Percentiles rank a stretch among this genome's conserved stretches.
These are phyloP conservation scores for Saccharomycopsis fermentans DNA, from an alignment of 805 yeast genomes.

Conservation along the genomic window DNA sequence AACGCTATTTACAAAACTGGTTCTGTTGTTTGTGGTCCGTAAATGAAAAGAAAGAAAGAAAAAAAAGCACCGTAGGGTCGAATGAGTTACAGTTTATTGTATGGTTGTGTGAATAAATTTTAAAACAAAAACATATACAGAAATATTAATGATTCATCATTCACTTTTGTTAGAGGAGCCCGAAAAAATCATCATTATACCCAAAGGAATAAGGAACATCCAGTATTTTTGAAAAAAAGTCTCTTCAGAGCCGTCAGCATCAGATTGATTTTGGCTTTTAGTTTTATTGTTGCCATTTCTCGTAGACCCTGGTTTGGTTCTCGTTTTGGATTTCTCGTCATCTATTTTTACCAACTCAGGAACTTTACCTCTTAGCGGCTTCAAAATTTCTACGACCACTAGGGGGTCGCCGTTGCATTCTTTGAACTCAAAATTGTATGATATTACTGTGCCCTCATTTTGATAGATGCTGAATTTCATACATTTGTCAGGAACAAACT, in stretches of 20 bases:
- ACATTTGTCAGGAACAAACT: background rate
- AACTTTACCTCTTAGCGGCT: background rate
- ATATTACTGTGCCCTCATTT: background rate
- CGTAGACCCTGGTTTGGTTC: background rate
- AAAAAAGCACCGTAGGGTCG: too few relatives aligned
- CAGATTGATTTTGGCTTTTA: background rate
- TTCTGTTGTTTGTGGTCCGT: too few relatives aligned
- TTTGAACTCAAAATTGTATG: background rate
- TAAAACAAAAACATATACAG: background rate
- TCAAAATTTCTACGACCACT: background rate
- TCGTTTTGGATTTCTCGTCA: background rate
- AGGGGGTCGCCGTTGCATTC: background rate
- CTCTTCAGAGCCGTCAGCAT: conserved; percentile 3
- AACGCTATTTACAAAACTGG: too few relatives aligned
- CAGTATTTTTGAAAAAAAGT: conserved; percentile 18
- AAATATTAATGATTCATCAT: background rate
- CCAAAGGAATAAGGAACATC: conserved; percentile 16
- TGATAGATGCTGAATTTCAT: background rate
- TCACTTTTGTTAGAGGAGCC: conserved; percentile 3
- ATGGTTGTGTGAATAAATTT: too few relatives aligned
- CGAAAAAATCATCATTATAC: conserved; percentile 9
- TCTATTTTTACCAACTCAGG: background rate
- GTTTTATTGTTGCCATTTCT: background rate
- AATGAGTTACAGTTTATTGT: too few relatives aligned
- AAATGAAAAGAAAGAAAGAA: too few relatives aligned